Evolutionary conservation across 148 eudicot species (phyloP), one percentile per base, ranked within the genome.

Genomic region (Tetragonia tetragonoides): DNA sequence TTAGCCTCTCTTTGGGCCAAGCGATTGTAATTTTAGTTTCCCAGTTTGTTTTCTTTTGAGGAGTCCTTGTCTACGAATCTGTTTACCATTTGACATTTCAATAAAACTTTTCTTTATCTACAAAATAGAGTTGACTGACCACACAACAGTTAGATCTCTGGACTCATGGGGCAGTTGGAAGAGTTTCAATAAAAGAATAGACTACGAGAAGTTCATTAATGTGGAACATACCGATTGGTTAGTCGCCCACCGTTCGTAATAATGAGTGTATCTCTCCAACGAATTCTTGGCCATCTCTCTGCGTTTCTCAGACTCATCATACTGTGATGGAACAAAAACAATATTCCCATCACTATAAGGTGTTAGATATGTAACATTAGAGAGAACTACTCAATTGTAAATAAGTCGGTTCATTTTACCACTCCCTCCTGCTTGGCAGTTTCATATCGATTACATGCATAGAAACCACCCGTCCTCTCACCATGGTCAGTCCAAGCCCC

Each of bases 231-330:
- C 97, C 78, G 93, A 85, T 75, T 93, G 97, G 85, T 91, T 93
- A 39, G 93, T 93, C 10, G 98, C 96, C 98, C 98, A 93, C 73
- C 97, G 87, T 76, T 93, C 98, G 85, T 93, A 93, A 72, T 91
- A 93, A 90, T 93, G 98, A 75, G 96, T 93, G 74, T 93, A 93
- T 88, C 92, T 84, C 88, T 91, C 98, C 65, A 93, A 81, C 14
- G 98, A 93, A 70, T 89, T 93, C 78, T 93, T 93, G 34, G 98
- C 98, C 96, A 89, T 93, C 84, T 93, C 98, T 84, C 96, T 87
- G 74, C 98, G 89, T 76, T 90, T 91, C 84, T 93, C 96, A 53
- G 92, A 42, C 77, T 93, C 98, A 82, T 90, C 92, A 84, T 80
- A 93, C 98, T 93, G 92, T 68, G 39, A 63, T 38, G 39, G 71